Evolutionary conservation across 805 yeast genomes (phyloP).

Genomic region (Zygosaccharomyces gambellarensis): DNA sequence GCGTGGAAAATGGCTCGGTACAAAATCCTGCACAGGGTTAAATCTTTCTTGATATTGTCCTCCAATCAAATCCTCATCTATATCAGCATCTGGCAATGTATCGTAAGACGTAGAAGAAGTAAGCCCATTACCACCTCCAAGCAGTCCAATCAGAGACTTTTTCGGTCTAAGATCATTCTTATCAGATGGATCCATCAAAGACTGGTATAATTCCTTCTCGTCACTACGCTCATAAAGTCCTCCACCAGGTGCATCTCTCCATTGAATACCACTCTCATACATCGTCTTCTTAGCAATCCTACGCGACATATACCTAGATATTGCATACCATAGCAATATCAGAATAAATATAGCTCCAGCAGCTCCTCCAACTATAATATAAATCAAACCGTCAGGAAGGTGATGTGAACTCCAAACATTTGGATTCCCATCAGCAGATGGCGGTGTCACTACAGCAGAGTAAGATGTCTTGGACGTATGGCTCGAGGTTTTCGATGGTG

Average conservation of each 20-base stretch:
- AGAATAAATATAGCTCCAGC: conserved; percentile 55
- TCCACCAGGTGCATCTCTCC: conserved; percentile 12
- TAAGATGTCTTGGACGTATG: conserved; percentile 19
- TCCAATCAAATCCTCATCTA: conserved; percentile 4
- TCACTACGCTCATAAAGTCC: conserved; percentile 19
- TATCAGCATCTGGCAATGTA: conserved; percentile 8
- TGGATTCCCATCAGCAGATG: conserved; percentile 60
- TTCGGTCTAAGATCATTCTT: conserved; percentile 3
- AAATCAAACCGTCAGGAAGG: conserved; percentile 72
- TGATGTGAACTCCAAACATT: conserved; percentile 44
- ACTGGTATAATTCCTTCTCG: conserved; percentile 10
- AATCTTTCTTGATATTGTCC: conserved; percentile 8
- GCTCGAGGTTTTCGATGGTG: conserved; percentile 5
- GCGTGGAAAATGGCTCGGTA: conserved; percentile 23
- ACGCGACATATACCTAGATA: conserved; percentile 46
- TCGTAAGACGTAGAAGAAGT: conserved; percentile 11
- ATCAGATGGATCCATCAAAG: conserved; percentile 8
- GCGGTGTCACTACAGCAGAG: conserved; percentile 41
- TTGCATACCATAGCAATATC: conserved; percentile 48
- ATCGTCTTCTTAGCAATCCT: conserved; percentile 45
- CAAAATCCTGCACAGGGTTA: conserved; percentile 21
- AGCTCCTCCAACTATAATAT: conserved; percentile 72
- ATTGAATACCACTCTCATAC: conserved; percentile 10
- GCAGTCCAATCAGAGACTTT: conserved; percentile 3
- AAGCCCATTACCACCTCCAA: conserved; percentile 6